Evolutionary conservation across 1,284 basidiomycete genomes (phyloP).

Genomic region (Marasmius tenuissimus): DNA sequence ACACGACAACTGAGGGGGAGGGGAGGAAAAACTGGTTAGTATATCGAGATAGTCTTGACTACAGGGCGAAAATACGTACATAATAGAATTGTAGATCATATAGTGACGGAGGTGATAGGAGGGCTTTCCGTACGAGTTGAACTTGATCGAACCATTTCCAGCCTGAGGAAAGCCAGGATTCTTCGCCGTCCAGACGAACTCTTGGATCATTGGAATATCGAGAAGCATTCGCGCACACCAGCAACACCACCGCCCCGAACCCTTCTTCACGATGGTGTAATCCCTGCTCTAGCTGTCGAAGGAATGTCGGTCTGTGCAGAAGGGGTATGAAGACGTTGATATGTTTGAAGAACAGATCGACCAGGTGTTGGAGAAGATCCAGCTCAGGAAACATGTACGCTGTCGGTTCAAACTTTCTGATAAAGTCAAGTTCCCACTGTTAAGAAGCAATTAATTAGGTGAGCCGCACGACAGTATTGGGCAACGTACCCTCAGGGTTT

Average conservation of each 20-base stretch:
- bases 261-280: conserved; percentile 49
- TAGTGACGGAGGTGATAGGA: conserved; percentile 51
- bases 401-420: neutral
- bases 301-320: conserved; percentile 34
- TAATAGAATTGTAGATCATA: conserved; percentile 59
- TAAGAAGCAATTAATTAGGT: neutral
- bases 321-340: conserved; percentile 13
- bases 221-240: conserved; percentile 64
- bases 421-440: neutral
- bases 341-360: conserved; percentile 5
- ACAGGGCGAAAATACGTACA: conserved; percentile 22
- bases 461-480: neutral
- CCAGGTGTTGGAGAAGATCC: conserved; percentile 17
- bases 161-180: conserved; percentile 54
- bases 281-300: conserved; percentile 27
- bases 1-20: conserved; percentile 35
- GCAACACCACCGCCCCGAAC: conserved; percentile 60
- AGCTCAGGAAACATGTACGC: conserved; percentile 15
- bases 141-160: conserved; percentile 78
- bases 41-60: neutral
- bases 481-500: conserved; percentile 10
- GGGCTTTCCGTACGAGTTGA: conserved; percentile 43
- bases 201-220: conserved; percentile 60
- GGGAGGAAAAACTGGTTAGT: neutral
- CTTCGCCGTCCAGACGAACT: conserved; percentile 42